Evolutionary conservation across 192 early-diverging fungal species (phyloP).

Genomic region (Coemansia sp.): DNA sequence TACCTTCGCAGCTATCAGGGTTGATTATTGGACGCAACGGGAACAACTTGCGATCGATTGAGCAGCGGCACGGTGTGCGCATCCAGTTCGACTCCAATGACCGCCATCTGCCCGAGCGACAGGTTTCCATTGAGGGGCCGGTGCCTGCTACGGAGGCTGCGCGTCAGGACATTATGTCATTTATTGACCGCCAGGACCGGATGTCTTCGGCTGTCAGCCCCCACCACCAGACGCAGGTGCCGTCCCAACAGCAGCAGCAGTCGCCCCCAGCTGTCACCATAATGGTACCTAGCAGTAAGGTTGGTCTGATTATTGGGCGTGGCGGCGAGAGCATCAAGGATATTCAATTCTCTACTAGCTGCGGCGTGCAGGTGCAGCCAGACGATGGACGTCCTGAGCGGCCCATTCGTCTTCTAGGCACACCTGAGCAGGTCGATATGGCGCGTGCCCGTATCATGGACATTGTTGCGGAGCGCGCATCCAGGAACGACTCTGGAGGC

Average conservation of each 20-base stretch:
- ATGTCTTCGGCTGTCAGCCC: no score
- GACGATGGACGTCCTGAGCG: constrained; percentile 55
- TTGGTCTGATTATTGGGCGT: constrained; percentile 82
- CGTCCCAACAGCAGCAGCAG: constrained; percentile 24
- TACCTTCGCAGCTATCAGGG: constrained; percentile 69
- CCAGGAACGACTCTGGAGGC: no score
- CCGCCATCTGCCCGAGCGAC: constrained; percentile 30
- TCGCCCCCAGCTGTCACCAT: constrained; percentile 47
- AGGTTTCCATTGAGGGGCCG: constrained; percentile 40
- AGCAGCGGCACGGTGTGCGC: constrained; percentile 66
- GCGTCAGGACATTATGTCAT: constrained; percentile 34
- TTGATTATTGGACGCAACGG: constrained; percentile 80
- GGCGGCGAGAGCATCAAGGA: constrained; percentile 76
- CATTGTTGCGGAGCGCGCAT: constrained; percentile 54
- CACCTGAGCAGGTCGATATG: constrained; percentile 62
- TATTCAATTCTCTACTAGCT: constrained; percentile 66
- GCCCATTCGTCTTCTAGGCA: constrained; percentile 68
- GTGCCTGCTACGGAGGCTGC: constrained; percentile 19
- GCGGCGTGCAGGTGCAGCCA: constrained; percentile 68
- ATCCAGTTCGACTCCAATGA: constrained; percentile 67
- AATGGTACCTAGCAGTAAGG: constrained; percentile 63
- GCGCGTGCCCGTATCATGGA: constrained; percentile 76
- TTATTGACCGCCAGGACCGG: constrained; percentile 23
- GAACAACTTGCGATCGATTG: constrained; percentile 75
- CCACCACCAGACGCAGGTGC: constrained; percentile 21